These are phyloP conservation scores for Ustilago hordei DNA, from an alignment of 1,284 basidiomycete genomes.

Conservation along the genomic window DNA sequence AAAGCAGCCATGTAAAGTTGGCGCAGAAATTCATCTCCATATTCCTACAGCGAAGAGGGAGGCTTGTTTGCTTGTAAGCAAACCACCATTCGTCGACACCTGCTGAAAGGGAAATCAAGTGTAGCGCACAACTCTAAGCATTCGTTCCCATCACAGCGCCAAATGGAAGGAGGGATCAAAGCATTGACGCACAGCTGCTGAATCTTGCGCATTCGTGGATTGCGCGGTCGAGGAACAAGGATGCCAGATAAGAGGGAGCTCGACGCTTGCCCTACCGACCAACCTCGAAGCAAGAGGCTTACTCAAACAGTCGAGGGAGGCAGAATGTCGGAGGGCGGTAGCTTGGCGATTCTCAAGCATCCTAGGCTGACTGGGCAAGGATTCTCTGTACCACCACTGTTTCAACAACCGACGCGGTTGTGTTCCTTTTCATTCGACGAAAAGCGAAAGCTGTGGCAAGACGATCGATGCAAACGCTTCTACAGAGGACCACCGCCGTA, in stretches of 20 bases:
- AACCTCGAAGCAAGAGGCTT: conserved; percentile 11
- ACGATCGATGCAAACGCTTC: conserved; percentile 46
- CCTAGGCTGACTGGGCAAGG: conserved; percentile 14
- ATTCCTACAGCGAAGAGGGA: neutral
- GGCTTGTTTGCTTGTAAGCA: neutral
- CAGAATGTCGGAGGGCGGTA: neutral
- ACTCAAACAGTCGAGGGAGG: neutral
- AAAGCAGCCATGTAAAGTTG: conserved; percentile 15
- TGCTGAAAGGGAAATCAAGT: conserved; percentile 12
- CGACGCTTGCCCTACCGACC: neutral
- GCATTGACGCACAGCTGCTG: conserved; percentile 11
- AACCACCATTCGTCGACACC: neutral
- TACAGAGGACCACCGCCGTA: conserved; percentile 54
- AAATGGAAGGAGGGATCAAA: conserved; percentile 13
- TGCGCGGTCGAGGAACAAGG: conserved; percentile 8
- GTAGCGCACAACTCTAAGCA: neutral
- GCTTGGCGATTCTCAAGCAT: conserved; percentile 29
- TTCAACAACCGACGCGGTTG: conserved; percentile 48
- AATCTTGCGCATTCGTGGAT: conserved; percentile 27
- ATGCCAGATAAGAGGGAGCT: conserved; percentile 42
- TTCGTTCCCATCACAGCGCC: neutral
- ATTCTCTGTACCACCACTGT: conserved; percentile 23
- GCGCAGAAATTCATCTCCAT: neutral
- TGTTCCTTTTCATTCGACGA: conserved; percentile 60
- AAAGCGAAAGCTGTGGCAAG: conserved; percentile 42